Percentiles rank a stretch among this genome's conserved stretches.
These are phyloP conservation scores for Lachancea dasiensis DNA, from an alignment of 805 yeast genomes.

Conservation along the genomic window DNA sequence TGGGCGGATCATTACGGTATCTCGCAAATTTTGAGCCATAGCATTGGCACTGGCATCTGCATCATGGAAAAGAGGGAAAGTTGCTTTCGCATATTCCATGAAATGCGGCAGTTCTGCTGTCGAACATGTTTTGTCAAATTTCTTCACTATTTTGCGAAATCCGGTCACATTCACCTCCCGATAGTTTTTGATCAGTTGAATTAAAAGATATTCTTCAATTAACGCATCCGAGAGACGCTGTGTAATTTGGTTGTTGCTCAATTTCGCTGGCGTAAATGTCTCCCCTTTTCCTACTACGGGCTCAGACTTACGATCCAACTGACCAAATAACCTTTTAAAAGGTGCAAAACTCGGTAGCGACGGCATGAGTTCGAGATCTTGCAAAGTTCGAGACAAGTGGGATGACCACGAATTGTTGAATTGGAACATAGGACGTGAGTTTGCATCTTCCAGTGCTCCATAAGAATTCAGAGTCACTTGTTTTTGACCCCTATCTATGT, in stretches of 20 bases:
- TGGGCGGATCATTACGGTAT: constrained; percentile 13
- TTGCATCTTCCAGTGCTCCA: constrained; percentile 1
- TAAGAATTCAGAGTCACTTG: constrained; percentile 1
- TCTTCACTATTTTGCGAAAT: constrained; percentile 80
- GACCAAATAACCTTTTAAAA: constrained; percentile 2
- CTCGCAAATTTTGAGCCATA: constrained; percentile 24
- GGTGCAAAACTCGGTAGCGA: constrained; percentile 23
- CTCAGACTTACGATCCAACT: constrained; percentile 1
- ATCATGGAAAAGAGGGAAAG: constrained; percentile 26
- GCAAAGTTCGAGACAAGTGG: neutral
- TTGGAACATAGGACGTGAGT: neutral
- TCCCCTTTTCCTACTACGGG: constrained; percentile 9
- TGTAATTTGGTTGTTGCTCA: constrained; percentile 16
- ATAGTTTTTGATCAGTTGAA: constrained; percentile 39
- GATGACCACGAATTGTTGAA: neutral
- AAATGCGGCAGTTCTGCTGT: constrained; percentile 24
- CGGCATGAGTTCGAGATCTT: constrained; percentile 23
- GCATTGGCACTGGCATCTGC: constrained; percentile 22
- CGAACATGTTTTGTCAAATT: constrained; percentile 62
- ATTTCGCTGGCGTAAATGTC: constrained; percentile 10
- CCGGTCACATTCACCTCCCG: constrained; percentile 79
- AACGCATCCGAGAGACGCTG: constrained; percentile 27
- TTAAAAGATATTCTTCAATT: constrained; percentile 27
- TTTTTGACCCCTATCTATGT: neutral
- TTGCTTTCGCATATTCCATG: constrained; percentile 23